Evolutionary conservation across 2,329 filamentous ascomycete species (phyloP).

Genomic region (Corniculantispora saksenae): DNA sequence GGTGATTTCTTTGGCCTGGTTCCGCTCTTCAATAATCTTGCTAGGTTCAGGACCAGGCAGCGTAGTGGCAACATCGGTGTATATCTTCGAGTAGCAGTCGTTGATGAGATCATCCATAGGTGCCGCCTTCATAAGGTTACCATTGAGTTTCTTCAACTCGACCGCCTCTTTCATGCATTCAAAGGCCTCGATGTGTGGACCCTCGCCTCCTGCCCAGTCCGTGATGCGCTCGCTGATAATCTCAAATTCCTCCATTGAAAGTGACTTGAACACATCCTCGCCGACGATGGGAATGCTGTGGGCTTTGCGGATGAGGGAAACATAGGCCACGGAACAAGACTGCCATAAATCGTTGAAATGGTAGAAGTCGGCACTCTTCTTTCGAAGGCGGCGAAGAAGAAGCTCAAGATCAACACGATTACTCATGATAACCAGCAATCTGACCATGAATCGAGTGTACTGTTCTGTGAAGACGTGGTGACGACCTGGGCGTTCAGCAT

Average conservation of each 20-base stretch:
- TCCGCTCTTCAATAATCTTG: constrained; percentile 48
- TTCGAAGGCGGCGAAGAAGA: constrained; percentile 75
- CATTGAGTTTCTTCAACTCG: constrained; percentile 73
- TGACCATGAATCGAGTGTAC: constrained; percentile 81
- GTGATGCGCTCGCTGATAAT: constrained; percentile 55
- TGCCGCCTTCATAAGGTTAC: constrained; percentile 79
- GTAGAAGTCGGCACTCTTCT: constrained; percentile 75
- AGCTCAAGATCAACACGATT: constrained; percentile 77
- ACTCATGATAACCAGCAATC: constrained; percentile 70
- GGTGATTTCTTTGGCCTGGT: constrained; percentile 44
- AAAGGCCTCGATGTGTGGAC: constrained; percentile 44
- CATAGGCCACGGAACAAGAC: constrained; percentile 54
- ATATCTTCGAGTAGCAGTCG: constrained; percentile 82
- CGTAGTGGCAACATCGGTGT: constrained; percentile 63
- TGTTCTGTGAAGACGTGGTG: constrained; percentile 91
- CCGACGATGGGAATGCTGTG: constrained; percentile 47
- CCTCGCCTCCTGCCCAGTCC: constrained; percentile 52
- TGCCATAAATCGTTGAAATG: constrained; percentile 64
- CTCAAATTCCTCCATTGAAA: constrained; percentile 58
- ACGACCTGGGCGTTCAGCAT: constrained; percentile 77
- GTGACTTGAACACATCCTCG: constrained; percentile 58
- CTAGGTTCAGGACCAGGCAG: constrained; percentile 55
- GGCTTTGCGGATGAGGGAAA: constrained; percentile 52
- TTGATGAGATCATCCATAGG: constrained; percentile 91
- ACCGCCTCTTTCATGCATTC: constrained; percentile 59